Base-by-base conservation (phyloP, 1,284 basidiomycete species). In the Phellopilus nigrolimitatus region DNA sequence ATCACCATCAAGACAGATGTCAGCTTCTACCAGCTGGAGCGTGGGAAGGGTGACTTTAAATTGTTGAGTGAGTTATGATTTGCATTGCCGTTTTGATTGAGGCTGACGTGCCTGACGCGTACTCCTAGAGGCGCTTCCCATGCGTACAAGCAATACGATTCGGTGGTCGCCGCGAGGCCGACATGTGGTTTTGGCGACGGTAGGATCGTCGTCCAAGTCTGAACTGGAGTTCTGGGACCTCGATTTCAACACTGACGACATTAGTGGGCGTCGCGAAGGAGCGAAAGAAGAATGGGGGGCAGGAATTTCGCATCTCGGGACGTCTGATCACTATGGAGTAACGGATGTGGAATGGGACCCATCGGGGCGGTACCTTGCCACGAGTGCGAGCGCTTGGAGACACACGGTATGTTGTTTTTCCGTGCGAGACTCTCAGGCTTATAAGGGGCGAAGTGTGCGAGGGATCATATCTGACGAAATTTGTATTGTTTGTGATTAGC, bases 281-380 rank as follows among this genome's bases (percentile, higher is more conserved):
- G 75, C 80, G 60, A 80, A 84, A 59, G 74, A 80, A 43, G 90
- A 94, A 47, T 93, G 89, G 80, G 93, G 91, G 40, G 80, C 81
- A 49, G 85, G 87, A 45, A 93, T 99, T 58, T 90, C 95, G 68
- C 78, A 88, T 22, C 80, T 99, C 45, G 85, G 86, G 39, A 82
- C 83, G 22, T 87, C 86, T n/a, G 97, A 99, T 70, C 95, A 99
- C 71, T 99, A 97, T 67, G 97, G 95, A 56, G 84, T 99, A 57
- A 99, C 97, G 21, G 95, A 98, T 61, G 87, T 98, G 49, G 94
- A 97, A 65, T 99, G 97, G 97, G 97, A 99, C 69, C 95, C 97
- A 22, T 89, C 84, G 63, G 97, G 97, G 51, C 85, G 97, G 56
- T 98, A 91, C 70, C 76, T 99, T 43, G 89, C 91, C 37, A 95